Base-by-base conservation (phyloP, 306 rosid species). In the Castanospermum australe region DNA sequence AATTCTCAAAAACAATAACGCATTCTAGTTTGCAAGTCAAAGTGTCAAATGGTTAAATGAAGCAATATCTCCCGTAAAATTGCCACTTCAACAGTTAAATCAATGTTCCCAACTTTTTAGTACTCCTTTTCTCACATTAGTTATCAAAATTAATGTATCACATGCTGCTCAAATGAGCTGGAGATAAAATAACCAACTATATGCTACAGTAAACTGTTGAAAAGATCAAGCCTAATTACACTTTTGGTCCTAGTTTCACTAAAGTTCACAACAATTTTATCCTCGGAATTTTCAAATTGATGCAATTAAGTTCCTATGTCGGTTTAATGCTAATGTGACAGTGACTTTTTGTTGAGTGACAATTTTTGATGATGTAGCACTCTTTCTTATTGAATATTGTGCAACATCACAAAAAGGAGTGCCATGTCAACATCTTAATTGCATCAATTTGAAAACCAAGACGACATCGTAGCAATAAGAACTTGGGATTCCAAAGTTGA, bases 391-490 rank as follows among this genome's bases (percentile, higher is more conserved):
- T 39, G 2, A 39, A 2, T 9, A 39, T 39, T 39, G 13, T 66
- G 25, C 28, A 22, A 42, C 22, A 7, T 14, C 73, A 25, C 3
- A 47, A 47, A 28, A 14, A 47, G 59, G 32, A 28, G n/a, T 48
- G 14, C 5, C 52, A 18, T 22, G 24, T 14, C 56, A 67, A 20
- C 10, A 42, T 18, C 66, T 50, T 36, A 38, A 36, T 38, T 50
- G 59, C 73, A 62, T 45, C 67, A 63, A 38, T 80, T 41, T 20
- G 39, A 64, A 80, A 74, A n/a, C 71, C 30, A 51, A 9, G 44
- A 75, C 57, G 32, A 2, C 41, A 64, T 10, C 39, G 25, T 25
- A 24, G 77, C 85, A 68, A 75, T 71, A 18, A 18, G 42, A 75
- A 56, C 42, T 36, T 36, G 25, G 30, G 56, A 25, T 15, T 36